These are phyloP conservation scores for Blastobotrys indianensis DNA, from an alignment of 1,139 yeast genomes.

Conservation along the genomic window DNA sequence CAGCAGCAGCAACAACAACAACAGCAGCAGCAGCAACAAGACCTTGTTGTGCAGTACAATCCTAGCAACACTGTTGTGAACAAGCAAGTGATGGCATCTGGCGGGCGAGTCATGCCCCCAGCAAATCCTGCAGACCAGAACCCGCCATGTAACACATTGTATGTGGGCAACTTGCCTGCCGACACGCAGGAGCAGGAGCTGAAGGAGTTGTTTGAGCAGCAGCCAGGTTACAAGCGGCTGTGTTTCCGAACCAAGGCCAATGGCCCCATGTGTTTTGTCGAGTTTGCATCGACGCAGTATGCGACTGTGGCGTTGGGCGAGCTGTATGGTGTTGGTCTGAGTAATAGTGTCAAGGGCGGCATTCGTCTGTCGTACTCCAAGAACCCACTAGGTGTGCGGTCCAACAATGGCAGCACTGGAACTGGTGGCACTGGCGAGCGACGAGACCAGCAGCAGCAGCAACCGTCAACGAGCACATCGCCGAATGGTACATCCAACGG, in stretches of 20 bases:
- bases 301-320: slow-evolving; percentile 94
- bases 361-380: slow-evolving; percentile 89
- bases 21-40: slow-evolving; percentile 11
- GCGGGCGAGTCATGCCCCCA: slow-evolving; percentile 71
- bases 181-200: slow-evolving; percentile 94
- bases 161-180: slow-evolving; percentile 95
- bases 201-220: slow-evolving; percentile 78
- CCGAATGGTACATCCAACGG: too few species aligned
- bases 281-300: slow-evolving; percentile 89
- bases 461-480: too few species aligned
- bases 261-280: slow-evolving; percentile 99
- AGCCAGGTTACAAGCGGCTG: slow-evolving; percentile 85
- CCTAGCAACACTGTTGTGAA: slow-evolving; percentile 33
- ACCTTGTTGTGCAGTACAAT: slow-evolving; percentile 30
- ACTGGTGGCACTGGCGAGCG: background rate
- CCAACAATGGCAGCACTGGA: slow-evolving; percentile 1
- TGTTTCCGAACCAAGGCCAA: slow-evolving; percentile 64
- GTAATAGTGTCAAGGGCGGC: slow-evolving; percentile 76
- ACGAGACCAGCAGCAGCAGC: too few species aligned
- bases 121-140: slow-evolving; percentile 99
- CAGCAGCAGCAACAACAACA: slow-evolving; percentile 11
- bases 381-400: slow-evolving; percentile 90
- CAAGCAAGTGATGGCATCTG: slow-evolving; percentile 32
- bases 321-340: slow-evolving; percentile 76
- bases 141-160: slow-evolving; percentile 95